Evolutionary conservation across 257 asterid species (phyloP), one percentile per base, ranked within the genome.

Genomic region (Lithospermum erythrorhizon): DNA sequence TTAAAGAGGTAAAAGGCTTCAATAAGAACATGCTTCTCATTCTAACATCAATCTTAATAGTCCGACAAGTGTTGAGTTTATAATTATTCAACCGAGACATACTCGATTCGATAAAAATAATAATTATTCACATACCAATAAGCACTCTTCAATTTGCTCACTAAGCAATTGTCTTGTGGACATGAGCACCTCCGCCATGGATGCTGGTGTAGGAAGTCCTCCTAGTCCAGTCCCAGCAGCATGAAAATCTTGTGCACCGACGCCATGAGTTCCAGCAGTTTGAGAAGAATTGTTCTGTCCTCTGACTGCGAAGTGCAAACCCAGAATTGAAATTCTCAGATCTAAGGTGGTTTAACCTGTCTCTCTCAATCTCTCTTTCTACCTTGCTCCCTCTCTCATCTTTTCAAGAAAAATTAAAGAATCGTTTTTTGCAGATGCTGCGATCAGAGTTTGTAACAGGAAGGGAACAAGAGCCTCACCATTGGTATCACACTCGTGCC

Each of bases 201-300:
- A 75, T 75, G 83, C 91, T n/a, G 96, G 99, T 9, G 87, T 84
- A 30, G 94, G 87, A 62, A 84, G 82, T 61, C 94, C 85, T 76
- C 87, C 72, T 68, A 79, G 76, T 65, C 73, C 81, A 55, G 52
- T 62, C 56, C 82, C 70, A 75, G 77, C 32, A 60, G 76, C 76
- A 55, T 74, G 80, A 10, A 65, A 58, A 63, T 70, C 74, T 62
- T 69, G 77, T 27, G 69, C 85, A 61, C 61, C 83, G 55, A 69
- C 65, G 67, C 65, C 91, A 63, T 64, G 59, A 49, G 61, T 67
- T 61, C 75, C 81, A 69, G 79, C 67, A 68, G 70, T 68, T 62
- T 65, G 81, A 66, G 76, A 61, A 69, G 70, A 76, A 52, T 68
- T 71, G 70, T 76, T 67, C 67, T 61, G 83, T 24, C 80, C 83